These are phyloP conservation scores for Phalaenopsis hybrid DNA, from an alignment of 116 monocot genomes.

Conservation along the genomic window DNA sequence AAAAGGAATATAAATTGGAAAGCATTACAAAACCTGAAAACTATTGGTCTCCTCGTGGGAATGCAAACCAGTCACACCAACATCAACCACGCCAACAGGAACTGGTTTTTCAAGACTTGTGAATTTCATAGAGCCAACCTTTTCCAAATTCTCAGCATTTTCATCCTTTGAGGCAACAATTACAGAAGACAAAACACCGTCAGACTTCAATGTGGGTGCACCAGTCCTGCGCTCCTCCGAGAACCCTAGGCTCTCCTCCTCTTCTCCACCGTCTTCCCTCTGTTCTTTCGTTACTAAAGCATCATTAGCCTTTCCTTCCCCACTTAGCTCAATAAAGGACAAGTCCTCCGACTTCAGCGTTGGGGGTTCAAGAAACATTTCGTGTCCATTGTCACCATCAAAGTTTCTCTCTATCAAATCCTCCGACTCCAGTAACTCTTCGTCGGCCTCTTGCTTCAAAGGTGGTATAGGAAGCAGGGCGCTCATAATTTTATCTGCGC, in stretches of 20 bases:
- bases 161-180: background rate
- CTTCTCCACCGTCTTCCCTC: background rate
- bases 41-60: constrained; percentile 17
- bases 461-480: constrained; percentile 16
- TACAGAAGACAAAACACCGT: too few species aligned
- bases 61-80: background rate
- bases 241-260: background rate
- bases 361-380: constrained; percentile 5
- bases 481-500: constrained; percentile 24
- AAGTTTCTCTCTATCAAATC: background rate
- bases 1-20: too few species aligned
- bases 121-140: background rate
- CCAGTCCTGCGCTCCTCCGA: background rate
- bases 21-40: background rate
- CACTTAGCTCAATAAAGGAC: background rate
- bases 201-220: background rate
- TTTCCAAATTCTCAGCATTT: background rate
- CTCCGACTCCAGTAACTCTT: background rate
- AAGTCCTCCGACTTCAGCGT: constrained; percentile 12
- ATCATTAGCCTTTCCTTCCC: background rate
- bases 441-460: background rate
- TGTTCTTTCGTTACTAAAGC: background rate
- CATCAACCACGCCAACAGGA: background rate
- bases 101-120: background rate
- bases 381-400: background rate